These are phyloP conservation scores for Thoreauomyces humboldtii DNA, from an alignment of 192 early-diverging fungal species.

Conservation along the genomic window DNA sequence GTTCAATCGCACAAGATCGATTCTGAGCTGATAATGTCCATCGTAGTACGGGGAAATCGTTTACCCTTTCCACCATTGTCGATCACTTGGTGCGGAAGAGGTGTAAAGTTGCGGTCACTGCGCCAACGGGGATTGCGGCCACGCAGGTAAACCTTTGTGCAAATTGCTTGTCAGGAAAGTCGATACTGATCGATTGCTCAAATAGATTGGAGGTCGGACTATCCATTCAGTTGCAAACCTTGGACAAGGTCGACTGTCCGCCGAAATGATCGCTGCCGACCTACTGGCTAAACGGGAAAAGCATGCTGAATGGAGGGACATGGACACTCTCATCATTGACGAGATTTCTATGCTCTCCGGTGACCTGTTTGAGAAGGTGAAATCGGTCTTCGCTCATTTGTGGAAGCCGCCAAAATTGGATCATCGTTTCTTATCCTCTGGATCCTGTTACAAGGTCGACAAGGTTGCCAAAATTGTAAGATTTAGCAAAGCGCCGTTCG, in stretches of 20 bases:
- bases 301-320: constrained; percentile 12
- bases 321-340: constrained; percentile 37
- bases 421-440: too few species aligned
- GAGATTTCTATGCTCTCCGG: constrained; percentile 46
- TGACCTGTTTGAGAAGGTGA: constrained; percentile 3
- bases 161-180: neutral
- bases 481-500: constrained; percentile 28
- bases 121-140: constrained; percentile 48
- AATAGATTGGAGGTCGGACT: constrained; percentile 37
- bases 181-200: neutral
- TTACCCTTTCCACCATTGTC: constrained; percentile 3
- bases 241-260: constrained; percentile 4
- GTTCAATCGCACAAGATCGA: too few species aligned
- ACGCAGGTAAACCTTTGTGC: too few species aligned
- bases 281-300: constrained; percentile 4
- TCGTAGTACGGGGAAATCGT: constrained; percentile 11
- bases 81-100: neutral
- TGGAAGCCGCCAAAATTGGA: too few species aligned
- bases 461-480: neutral
- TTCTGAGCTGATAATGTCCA: too few species aligned
- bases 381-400: too few species aligned
- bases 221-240: constrained; percentile 27
- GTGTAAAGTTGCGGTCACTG: constrained; percentile 9
- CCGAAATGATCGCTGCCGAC: neutral
- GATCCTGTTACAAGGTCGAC: too few species aligned